Base-by-base conservation (phyloP, 2,329 filamentous ascomycete genomes). In the Neocucurbitaria cava region DNA sequence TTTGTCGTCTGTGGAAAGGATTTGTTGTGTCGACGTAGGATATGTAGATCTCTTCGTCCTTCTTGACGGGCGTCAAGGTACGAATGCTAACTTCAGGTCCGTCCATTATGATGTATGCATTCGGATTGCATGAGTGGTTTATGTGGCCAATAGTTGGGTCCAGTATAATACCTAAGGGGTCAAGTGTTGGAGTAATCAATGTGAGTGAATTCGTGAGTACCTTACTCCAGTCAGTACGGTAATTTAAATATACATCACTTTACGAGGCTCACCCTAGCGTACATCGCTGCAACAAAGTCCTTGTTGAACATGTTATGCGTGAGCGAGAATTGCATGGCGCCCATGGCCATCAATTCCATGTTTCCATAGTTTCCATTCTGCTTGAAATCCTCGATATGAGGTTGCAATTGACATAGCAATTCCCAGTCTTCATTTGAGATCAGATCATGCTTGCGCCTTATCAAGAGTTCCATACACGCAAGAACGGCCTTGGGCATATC, bases 101-200 rank as follows among this genome's bases (percentile, higher is more conserved):
- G 52, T 87, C 83, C 73, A 87, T 86, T 11, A 83, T 78, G 17
- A 86, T 78, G 26, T 80, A 79, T 2, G 83, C 80, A 59, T 88
- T 89, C 3, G 84, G 84, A 21, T 82, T 77, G 65, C 87, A 89
- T 39, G 83, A 87, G 66, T 89, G 87, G 57, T 89, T 89, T 39
- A 85, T 77, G 15, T 81, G 73, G 24, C 82, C 78, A 2, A 83
- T 76, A 17, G 79, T 75, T 0, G 85, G 83, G 56, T 87, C 83
- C 15, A 88, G 66, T 31, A 81, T 82, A n/a, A 87, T 73, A 1
- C 87, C 87, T 20, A 88, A 73, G 0, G 83, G 81, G 59, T 87
- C 85, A 43, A 83, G 80, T 15, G 81, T 77, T 4, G 81, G 78
- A 2, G 79, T 84, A 17, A 83, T 82, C 3, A 88, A 73, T 7